Evolutionary conservation across 768 basidiomycete species (phyloP).

Genomic region (Panaeolus papilionaceus): DNA sequence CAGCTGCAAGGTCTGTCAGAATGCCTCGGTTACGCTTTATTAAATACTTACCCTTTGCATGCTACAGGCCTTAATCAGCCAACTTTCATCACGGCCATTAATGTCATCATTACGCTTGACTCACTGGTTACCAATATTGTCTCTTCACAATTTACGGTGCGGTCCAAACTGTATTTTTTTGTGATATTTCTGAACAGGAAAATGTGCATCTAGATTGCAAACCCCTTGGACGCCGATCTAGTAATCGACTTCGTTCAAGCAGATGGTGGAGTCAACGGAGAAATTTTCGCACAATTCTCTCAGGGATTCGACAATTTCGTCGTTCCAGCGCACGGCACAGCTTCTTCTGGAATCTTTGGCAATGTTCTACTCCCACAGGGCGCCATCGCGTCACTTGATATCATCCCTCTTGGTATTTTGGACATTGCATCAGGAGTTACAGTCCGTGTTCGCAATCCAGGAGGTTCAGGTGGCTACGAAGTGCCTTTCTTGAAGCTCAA

Average conservation of each 20-base stretch:
- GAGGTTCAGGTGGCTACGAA: slow-evolving; percentile 59
- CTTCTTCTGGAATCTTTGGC: slow-evolving; percentile 62
- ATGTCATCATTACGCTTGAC: slow-evolving; percentile 57
- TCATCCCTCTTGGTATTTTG: slow-evolving; percentile 59
- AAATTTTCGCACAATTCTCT: slow-evolving; percentile 63
- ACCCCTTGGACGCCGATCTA: slow-evolving; percentile 64
- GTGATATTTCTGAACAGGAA: neutral
- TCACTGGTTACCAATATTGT: slow-evolving; percentile 58
- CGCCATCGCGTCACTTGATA: slow-evolving; percentile 57
- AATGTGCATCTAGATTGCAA: slow-evolving; percentile 43
- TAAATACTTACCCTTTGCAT: slow-evolving; percentile 2
- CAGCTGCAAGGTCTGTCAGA: slow-evolving; percentile 49
- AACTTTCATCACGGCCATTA: slow-evolving; percentile 61
- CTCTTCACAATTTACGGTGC: slow-evolving; percentile 61
- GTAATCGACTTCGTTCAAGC: slow-evolving; percentile 63
- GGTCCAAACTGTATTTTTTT: slow-evolving; percentile 24
- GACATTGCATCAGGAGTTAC: slow-evolving; percentile 61
- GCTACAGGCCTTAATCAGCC: slow-evolving; percentile 55
- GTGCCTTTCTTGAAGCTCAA: slow-evolving; percentile 70
- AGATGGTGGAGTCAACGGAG: slow-evolving; percentile 56
- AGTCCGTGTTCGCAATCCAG: slow-evolving; percentile 35
- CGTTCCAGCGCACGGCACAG: slow-evolving; percentile 61
- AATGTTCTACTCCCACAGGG: slow-evolving; percentile 69
- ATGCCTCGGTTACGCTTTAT: neutral
- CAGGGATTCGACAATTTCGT: slow-evolving; percentile 60